Conservation (phyloP, 495 filamentous ascomycete genomes). For the Amorphotheca resinae region DNA sequence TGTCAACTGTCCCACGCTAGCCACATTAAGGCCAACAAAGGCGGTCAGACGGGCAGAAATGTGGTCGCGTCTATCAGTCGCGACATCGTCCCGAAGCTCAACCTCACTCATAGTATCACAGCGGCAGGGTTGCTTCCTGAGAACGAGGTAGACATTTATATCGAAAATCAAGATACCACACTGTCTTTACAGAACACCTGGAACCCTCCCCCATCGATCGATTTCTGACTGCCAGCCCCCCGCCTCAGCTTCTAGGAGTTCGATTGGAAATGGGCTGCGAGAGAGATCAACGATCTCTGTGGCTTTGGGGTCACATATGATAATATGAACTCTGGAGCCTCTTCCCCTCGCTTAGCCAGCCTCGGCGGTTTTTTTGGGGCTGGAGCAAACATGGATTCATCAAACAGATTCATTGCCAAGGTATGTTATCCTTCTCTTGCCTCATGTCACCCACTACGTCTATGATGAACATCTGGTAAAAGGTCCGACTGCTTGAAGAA, state of each 20-base stretch:
- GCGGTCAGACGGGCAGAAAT: not conserved
- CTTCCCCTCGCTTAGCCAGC: not conserved
- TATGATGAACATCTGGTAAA: slow-evolving; percentile 52
- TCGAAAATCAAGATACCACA: too few species aligned
- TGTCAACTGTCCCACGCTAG: not conserved
- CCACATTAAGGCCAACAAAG: not conserved
- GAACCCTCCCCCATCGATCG: too few species aligned
- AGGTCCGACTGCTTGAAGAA: slow-evolving; percentile 42
- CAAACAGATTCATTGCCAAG: not conserved
- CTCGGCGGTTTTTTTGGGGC: not conserved
- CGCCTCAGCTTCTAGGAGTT: too few species aligned
- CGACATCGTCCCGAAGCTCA: not conserved
- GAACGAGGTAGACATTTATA: too few species aligned
- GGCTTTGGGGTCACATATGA: too few species aligned
- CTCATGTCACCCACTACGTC: slow-evolving; percentile 20
- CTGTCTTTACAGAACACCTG: too few species aligned
- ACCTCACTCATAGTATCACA: too few species aligned
- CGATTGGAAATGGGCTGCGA: too few species aligned
- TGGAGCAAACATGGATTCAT: not conserved
- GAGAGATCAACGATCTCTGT: too few species aligned
- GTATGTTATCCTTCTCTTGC: slow-evolving; percentile 3
- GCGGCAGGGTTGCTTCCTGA: too few species aligned
- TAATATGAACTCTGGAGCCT: too few species aligned
- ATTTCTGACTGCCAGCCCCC: too few species aligned
- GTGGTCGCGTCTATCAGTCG: not conserved